A percentile compares a stretch with the other conserved stretches of the same genome.
Conservation (phyloP, 768 basidiomycete genomes). For the Kwoniella sp. region DNA sequence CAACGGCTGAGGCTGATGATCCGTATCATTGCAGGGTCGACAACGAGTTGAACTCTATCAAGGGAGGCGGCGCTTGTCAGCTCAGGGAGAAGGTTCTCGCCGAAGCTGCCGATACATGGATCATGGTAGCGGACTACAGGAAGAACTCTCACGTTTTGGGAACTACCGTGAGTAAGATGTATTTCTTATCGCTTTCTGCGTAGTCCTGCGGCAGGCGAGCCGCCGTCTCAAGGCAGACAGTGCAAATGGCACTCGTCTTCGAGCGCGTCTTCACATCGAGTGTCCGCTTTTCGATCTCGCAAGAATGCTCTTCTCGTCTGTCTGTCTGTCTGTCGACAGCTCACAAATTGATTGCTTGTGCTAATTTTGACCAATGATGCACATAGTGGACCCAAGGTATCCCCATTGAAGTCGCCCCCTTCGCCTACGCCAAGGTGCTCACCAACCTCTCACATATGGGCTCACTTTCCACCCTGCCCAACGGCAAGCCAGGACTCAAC, state of each 20-base stretch:
- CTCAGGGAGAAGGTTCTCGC: constrained; percentile 96
- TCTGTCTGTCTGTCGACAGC: no score
- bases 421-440: constrained; percentile 88
- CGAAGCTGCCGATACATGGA: constrained; percentile 89
- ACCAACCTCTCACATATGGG: constrained; percentile 63
- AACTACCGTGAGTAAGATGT: constrained; percentile 67
- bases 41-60: constrained; percentile 82
- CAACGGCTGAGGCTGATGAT: background rate
- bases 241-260: no score
- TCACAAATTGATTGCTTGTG: no score
- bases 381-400: constrained; percentile 79
- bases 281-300: no score
- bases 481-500: constrained; percentile 61
- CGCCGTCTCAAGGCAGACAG: background rate
- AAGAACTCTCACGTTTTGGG: constrained; percentile 85
- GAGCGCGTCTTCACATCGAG: no score
- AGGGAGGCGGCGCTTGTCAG: constrained; percentile 96
- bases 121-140: constrained; percentile 91
- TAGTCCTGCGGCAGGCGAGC: background rate
- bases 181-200: background rate
- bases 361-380: no score
- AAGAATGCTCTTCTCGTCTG: no score
- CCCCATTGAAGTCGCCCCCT: constrained; percentile 94
- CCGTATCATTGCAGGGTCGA: constrained; percentile 67
- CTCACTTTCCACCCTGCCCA: constrained; percentile 39